These are phyloP conservation scores for Pestalotiopsis sp. DNA, from an alignment of 2,329 filamentous ascomycete genomes.

Conservation along the genomic window DNA sequence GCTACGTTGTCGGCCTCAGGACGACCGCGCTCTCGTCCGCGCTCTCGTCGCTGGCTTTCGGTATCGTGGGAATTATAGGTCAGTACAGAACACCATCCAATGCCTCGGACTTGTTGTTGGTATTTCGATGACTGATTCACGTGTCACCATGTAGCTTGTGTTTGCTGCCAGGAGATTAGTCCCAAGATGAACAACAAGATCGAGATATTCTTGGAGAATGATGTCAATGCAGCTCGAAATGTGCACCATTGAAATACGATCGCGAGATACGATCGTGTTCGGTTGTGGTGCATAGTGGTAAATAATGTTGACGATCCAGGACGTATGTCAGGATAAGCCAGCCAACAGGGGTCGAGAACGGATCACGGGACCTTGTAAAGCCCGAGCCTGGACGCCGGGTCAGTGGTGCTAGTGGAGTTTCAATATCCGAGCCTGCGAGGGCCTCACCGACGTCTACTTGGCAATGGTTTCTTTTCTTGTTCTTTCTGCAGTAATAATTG, in stretches of 20 bases:
- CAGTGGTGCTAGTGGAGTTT: background rate
- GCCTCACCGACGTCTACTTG: background rate
- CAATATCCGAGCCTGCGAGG: background rate
- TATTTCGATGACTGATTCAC: background rate
- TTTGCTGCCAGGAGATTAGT: conserved; percentile 33
- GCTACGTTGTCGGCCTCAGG: conserved; percentile 29
- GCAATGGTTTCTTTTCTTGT: background rate
- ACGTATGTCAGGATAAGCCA: background rate
- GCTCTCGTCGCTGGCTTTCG: conserved; percentile 29
- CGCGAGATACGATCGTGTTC: background rate
- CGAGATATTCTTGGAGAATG: conserved; percentile 35
- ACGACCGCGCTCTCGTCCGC: conserved; percentile 30
- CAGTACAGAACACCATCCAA: conserved; percentile 7
- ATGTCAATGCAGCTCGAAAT: conserved; percentile 31
- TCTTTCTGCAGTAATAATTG: background rate
- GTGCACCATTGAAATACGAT: conserved; percentile 21
- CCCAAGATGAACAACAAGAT: conserved; percentile 38
- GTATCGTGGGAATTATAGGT: conserved; percentile 30
- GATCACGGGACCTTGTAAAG: background rate
- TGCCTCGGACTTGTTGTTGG: background rate
- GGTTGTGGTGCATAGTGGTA: background rate
- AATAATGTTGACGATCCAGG: background rate
- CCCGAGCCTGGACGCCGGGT: background rate
- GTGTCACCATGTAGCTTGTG: conserved; percentile 19
- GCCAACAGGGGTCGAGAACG: background rate